Evolutionary conservation across 2,329 filamentous ascomycete genomes (phyloP).

Genomic region (Claviceps lovelessii): DNA sequence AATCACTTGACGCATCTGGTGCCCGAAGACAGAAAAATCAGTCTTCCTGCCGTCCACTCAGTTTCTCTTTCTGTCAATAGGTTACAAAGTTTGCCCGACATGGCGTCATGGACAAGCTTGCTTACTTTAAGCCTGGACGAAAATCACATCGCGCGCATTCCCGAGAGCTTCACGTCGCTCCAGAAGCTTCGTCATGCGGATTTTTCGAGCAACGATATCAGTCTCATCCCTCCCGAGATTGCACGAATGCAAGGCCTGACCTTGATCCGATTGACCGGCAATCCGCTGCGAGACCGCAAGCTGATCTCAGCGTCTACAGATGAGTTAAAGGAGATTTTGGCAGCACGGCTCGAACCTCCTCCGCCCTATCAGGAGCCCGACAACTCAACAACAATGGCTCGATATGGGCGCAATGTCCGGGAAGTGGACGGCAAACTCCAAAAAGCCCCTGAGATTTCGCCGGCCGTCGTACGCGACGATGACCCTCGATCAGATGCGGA

Average conservation of each 20-base stretch:
- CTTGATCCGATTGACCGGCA: conserved; percentile 68
- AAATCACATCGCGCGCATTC: conserved; percentile 65
- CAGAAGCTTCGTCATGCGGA: conserved; percentile 60
- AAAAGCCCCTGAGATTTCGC: neutral
- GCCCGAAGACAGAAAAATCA: conserved; percentile 30
- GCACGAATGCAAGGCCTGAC: conserved; percentile 65
- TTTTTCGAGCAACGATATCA: conserved; percentile 74
- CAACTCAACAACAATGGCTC: conserved; percentile 9
- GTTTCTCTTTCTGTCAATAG: conserved; percentile 72
- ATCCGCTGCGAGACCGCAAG: conserved; percentile 79
- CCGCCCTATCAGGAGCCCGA: conserved; percentile 24
- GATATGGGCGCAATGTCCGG: conserved; percentile 16
- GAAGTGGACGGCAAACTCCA: conserved; percentile 14
- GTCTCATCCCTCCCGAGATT: conserved; percentile 58
- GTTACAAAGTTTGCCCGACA: conserved; percentile 55
- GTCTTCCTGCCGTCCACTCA: conserved; percentile 56
- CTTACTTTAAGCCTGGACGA: conserved; percentile 64
- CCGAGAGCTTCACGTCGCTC: conserved; percentile 57
- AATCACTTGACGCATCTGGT: conserved; percentile 54
- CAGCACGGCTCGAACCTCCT: conserved; percentile 48
- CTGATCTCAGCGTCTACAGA: conserved; percentile 67
- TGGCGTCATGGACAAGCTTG: conserved; percentile 60
- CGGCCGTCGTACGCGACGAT: conserved; percentile 21
- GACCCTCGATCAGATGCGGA: conserved; percentile 37
- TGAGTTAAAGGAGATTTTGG: conserved; percentile 63